A percentile compares a stretch with the other conserved stretches of the same genome.
Conservation (phyloP, 2,329 filamentous ascomycete genomes). For the Chaetomiaceae sp. region DNA sequence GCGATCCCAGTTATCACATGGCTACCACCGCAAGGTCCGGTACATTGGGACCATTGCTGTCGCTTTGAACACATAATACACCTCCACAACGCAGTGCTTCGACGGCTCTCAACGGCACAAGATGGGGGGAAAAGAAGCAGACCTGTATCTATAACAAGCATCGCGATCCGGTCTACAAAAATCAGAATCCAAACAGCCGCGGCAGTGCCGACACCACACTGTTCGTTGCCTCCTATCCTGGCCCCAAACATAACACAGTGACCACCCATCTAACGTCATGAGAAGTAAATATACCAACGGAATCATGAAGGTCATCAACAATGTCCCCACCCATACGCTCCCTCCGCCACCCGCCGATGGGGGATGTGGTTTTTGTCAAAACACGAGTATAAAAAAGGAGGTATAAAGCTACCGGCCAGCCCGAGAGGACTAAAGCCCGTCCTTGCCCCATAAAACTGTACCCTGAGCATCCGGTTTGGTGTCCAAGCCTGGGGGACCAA, state of each 20-base stretch:
- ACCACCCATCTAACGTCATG: constrained; percentile 2
- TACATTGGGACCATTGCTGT: too few species aligned
- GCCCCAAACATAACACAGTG: background rate
- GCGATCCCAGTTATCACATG: too few species aligned
- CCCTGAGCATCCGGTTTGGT: background rate
- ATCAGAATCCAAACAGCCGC: background rate
- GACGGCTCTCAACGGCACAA: too few species aligned
- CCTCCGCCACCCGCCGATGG: background rate
- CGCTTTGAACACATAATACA: too few species aligned
- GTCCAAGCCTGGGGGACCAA: background rate
- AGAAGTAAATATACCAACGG: background rate
- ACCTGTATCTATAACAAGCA: constrained; percentile 17
- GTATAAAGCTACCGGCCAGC: constrained; percentile 2
- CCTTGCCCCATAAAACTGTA: constrained; percentile 7
- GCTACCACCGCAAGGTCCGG: too few species aligned
- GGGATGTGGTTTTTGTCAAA: background rate
- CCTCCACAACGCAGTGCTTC: too few species aligned
- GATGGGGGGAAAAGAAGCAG: background rate
- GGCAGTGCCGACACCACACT: background rate
- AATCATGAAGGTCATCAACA: constrained; percentile 13
- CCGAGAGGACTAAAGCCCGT: background rate
- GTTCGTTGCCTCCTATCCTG: background rate
- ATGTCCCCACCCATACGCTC: background rate
- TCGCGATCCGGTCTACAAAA: constrained; percentile 14
- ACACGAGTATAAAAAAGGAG: background rate